A percentile compares a stretch with the other conserved stretches of the same genome.
These are phyloP conservation scores for Erythrophleum ivorense DNA, from an alignment of 331 rosid species.

Conservation along the genomic window DNA sequence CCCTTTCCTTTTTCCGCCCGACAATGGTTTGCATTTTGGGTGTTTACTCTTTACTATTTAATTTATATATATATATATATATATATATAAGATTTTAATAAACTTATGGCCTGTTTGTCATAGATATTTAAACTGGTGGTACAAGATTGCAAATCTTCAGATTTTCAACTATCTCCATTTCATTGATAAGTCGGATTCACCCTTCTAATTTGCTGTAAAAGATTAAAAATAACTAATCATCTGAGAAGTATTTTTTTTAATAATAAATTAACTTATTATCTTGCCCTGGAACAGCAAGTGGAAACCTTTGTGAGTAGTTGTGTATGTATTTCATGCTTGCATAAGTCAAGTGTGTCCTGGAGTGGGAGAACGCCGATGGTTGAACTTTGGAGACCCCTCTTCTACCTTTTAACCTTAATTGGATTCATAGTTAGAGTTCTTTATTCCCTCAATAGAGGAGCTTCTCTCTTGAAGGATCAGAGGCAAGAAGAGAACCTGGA, in stretches of 20 bases:
- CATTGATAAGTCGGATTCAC: background rate
- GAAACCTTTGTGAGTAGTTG: background rate
- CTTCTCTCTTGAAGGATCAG: background rate
- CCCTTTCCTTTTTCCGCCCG: no score
- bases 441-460: background rate
- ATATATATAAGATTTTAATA: no score
- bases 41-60: no score
- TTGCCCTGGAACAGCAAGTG: background rate
- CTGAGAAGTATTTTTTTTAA: background rate
- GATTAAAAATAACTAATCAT: background rate
- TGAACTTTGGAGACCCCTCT: conserved; percentile 8
- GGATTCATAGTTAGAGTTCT: background rate
- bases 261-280: background rate
- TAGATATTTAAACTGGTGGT: background rate
- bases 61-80: no score
- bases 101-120: background rate
- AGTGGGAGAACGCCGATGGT: background rate
- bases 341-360: background rate
- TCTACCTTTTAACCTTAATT: background rate
- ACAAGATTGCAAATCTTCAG: background rate
- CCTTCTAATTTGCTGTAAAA: background rate
- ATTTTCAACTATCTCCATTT: background rate
- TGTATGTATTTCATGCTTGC: background rate
- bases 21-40: no score
- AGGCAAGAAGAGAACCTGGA: background rate